These are phyloP conservation scores for Craspedostauros australis DNA, from an alignment of 108 stramenopile genomes.

Conservation along the genomic window DNA sequence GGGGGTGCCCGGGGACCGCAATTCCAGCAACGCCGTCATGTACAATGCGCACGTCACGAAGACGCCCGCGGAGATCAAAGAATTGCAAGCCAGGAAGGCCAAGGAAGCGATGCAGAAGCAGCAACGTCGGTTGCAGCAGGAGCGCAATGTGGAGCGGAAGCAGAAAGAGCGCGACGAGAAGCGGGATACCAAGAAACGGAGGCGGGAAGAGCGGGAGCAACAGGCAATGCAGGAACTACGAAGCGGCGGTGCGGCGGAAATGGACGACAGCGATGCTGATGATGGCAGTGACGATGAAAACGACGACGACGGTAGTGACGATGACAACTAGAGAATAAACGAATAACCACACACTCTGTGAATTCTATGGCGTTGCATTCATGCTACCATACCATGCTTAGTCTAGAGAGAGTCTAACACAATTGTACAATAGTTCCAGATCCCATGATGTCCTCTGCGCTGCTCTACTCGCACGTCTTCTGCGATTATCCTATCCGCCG, in stretches of 20 bases:
- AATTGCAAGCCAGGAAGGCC: slow-evolving; percentile 55
- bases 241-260: slow-evolving; percentile 26
- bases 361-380: no score
- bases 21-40: no score
- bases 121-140: slow-evolving; percentile 72
- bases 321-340: slow-evolving; percentile 5
- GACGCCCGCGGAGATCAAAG: slow-evolving; percentile 62
- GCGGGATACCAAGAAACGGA: slow-evolving; percentile 49
- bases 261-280: slow-evolving; percentile 31
- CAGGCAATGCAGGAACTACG: slow-evolving; percentile 69
- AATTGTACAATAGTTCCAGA: no score
- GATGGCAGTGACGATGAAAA: slow-evolving; percentile 25
- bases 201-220: slow-evolving; percentile 68
- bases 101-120: slow-evolving; percentile 59
- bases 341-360: no score
- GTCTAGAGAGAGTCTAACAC: neutral
- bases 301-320: slow-evolving; percentile 17
- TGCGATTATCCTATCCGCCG: slow-evolving; percentile 6
- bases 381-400: no score
- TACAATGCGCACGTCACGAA: slow-evolving; percentile 91
- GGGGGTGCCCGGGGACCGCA: slow-evolving; percentile 87
- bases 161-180: slow-evolving; percentile 70
- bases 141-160: slow-evolving; percentile 79
- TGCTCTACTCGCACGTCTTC: neutral
- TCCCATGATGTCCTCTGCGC: neutral